Percentiles rank a stretch among this genome's conserved stretches.
Evolutionary conservation across 164 flowering plant species (phyloP).

Genomic region (Magnolia changhungtana): DNA sequence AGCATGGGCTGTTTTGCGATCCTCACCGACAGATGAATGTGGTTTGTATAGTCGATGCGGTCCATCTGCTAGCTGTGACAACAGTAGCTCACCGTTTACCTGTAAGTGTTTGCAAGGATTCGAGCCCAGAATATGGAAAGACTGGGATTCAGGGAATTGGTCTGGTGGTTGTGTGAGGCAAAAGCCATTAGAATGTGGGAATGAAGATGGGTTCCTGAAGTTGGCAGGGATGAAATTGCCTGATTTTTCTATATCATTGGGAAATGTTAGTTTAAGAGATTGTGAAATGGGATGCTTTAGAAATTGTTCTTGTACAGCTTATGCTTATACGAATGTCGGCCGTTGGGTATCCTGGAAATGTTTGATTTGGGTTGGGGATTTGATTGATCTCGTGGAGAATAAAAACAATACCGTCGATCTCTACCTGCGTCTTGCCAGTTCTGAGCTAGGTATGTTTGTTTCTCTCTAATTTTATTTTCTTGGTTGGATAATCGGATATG

Average conservation of each 20-base stretch:
- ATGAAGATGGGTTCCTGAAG: constrained; percentile 6
- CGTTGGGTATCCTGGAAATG: constrained; percentile 4
- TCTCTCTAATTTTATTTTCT: neutral
- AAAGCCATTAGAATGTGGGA: neutral
- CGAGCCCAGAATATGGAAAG: constrained; percentile 20
- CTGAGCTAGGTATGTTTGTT: neutral
- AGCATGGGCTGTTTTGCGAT: neutral
- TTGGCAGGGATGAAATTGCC: constrained; percentile 29
- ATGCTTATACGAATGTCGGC: neutral
- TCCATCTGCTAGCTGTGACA: constrained; percentile 26
- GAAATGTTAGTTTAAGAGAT: neutral
- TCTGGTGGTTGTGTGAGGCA: constrained; percentile 9
- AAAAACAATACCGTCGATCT: neutral
- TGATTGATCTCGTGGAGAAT: constrained; percentile 1
- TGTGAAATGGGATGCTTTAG: neutral
- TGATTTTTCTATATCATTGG: constrained; percentile 10
- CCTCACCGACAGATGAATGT: constrained; percentile 13
- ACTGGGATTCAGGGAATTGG: constrained; percentile 19
- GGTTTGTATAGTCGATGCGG: constrained; percentile 35
- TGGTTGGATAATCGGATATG: too few relatives aligned
- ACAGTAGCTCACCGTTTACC: constrained; percentile 5
- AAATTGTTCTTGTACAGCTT: constrained; percentile 9
- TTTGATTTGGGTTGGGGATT: constrained; percentile 3
- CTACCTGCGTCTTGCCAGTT: neutral
- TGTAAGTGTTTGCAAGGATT: constrained; percentile 43